Evolutionary conservation across 257 asterid genomes (phyloP), one percentile per base, ranked within the genome.

Genomic region (Plantago elongata): DNA sequence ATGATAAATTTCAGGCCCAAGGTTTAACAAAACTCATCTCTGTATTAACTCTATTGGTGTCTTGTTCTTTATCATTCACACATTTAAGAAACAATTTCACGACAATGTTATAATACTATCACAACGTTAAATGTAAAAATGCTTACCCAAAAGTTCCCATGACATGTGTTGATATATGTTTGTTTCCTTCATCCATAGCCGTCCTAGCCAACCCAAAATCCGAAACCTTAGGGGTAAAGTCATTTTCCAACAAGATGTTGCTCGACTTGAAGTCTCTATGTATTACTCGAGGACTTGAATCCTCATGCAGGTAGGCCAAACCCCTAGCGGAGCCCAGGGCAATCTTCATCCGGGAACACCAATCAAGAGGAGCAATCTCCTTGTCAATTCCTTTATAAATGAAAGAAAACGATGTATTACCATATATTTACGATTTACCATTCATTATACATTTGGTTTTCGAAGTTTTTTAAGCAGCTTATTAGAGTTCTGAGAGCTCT

Each of bases 121-220:
- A 34, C 27, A 7, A 34, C 40, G 40, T 34, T 52, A 14, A 52
- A 1, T 14, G n/a, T 45, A 7, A 18, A 66, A 29, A 60, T 38
- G 52, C 70, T 62, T 77, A 89, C 99, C 99, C 99, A 29, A 92
- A 92, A 68, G 99, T 92, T 46, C 99, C 99, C 97, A 92, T 92
- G 62, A 89, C 96, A 71, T 83, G 99, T 40, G 99, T 92, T 3
- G 97, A 89, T 30, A 92, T 66, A 43, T 89, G 92, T 67, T 75
- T 72, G 76, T 63, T 82, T 69, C 79, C 89, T 72, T 83, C 99
- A 11, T 86, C 96, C 76, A 76, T 64, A 6, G 97, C 99, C 27
- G 90, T 64, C 74, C 92, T 84, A 64, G 98, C 98, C 75, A 92
- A 72, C 57, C 99, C 99, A 67, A 92, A 92, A 70, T 92, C 99